A percentile compares a stretch with the other conserved stretches of the same genome.
These are phyloP conservation scores for Colletotrichum aenigma DNA, from an alignment of 2,329 filamentous ascomycete genomes.

Conservation along the genomic window DNA sequence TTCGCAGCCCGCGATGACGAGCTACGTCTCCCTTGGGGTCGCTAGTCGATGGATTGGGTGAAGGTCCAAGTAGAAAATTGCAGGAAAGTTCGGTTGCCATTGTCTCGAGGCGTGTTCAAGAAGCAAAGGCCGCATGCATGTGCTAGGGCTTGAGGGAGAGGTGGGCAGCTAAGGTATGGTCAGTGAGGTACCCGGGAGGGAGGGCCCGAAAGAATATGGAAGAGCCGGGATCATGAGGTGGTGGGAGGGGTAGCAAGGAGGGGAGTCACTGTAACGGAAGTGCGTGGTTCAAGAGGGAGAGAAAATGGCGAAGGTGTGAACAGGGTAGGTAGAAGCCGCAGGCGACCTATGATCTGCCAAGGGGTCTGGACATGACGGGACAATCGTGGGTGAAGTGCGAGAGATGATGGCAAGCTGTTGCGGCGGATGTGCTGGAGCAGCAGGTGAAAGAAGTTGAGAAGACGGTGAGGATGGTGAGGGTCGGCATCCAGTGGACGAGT, in stretches of 20 bases:
- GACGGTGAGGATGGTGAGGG: background rate
- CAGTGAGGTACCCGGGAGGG: conserved; percentile 12
- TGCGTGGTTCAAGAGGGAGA: background rate
- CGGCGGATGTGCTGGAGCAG: background rate
- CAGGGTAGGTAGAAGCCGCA: background rate
- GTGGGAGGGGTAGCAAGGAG: background rate
- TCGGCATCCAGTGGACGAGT: background rate
- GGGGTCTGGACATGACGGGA: background rate
- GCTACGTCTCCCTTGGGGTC: background rate
- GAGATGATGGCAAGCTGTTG: conserved; percentile 7
- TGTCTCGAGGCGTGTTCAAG: background rate
- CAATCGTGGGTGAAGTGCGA: conserved; percentile 10
- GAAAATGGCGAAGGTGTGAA: conserved; percentile 4
- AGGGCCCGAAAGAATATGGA: conserved; percentile 9
- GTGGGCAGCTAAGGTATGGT: conserved; percentile 1
- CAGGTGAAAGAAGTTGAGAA: background rate
- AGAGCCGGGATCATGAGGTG: background rate
- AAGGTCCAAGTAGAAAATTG: background rate
- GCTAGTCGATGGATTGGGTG: background rate
- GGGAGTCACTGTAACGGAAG: background rate
- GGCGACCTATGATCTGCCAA: background rate
- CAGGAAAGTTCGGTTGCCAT: background rate
- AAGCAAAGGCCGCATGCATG: background rate
- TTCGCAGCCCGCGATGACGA: background rate
- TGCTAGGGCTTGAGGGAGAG: background rate